phyloP scores from a whole-genome alignment of 495 filamentous ascomycete species.

The Collariella sp. region DNA sequence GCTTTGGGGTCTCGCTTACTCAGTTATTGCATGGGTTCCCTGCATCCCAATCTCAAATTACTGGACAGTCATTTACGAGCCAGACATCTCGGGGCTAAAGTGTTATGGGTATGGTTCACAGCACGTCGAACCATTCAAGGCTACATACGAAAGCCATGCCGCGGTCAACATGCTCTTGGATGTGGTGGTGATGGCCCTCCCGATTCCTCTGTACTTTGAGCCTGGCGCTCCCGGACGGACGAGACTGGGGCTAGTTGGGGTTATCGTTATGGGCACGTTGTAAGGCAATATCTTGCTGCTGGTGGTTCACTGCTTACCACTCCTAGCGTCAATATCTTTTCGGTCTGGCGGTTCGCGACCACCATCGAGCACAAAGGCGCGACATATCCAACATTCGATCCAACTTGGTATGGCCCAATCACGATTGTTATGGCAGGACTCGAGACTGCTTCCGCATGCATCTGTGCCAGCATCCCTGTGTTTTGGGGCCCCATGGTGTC shows the following conservation, averaged over 20 bases:
- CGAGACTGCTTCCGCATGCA: slow-evolving; percentile 24
- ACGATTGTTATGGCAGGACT: slow-evolving; percentile 23
- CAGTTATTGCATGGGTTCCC: slow-evolving; percentile 28
- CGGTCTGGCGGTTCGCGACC: slow-evolving; percentile 26
- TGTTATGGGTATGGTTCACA: slow-evolving; percentile 28
- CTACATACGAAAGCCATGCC: slow-evolving; percentile 27
- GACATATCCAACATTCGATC: slow-evolving; percentile 24
- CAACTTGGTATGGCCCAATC: slow-evolving; percentile 26
- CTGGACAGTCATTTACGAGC: slow-evolving; percentile 13
- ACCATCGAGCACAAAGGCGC: slow-evolving; percentile 20
- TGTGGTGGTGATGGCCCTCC: slow-evolving; percentile 25
- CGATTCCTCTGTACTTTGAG: slow-evolving; percentile 26
- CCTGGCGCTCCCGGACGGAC: slow-evolving; percentile 10
- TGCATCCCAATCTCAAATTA: slow-evolving; percentile 22
- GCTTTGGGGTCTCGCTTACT: slow-evolving; percentile 26
- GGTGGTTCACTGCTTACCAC: not conserved
- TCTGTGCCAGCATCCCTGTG: slow-evolving; percentile 30
- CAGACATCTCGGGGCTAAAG: not conserved
- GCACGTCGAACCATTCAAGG: slow-evolving; percentile 14
- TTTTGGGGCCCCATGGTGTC: slow-evolving; percentile 24
- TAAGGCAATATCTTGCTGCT: no score
- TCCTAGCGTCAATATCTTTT: slow-evolving; percentile 24
- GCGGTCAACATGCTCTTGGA: slow-evolving; percentile 29
- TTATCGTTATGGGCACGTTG: slow-evolving; percentile 27
- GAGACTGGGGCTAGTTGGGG: slow-evolving; percentile 18